Evolutionary conservation across 2,329 filamentous ascomycete genomes (phyloP), one percentile per base, ranked within the genome.

Genomic region (Fusarium dlaminii): DNA sequence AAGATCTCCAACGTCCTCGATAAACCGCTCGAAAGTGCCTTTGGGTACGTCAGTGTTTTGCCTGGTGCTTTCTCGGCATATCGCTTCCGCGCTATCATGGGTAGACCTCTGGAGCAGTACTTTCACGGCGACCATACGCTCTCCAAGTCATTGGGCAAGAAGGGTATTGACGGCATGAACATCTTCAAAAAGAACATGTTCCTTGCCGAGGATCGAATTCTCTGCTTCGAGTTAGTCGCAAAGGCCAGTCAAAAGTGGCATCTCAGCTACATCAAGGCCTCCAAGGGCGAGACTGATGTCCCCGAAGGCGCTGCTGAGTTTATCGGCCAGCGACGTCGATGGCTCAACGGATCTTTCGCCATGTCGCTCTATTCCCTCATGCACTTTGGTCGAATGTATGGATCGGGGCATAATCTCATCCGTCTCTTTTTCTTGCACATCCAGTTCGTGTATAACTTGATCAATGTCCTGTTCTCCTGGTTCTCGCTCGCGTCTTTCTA

Each of bases 171-270:
- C 37, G 75, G 75, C 15, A 77, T 77, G 75, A 77, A 77, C 10
- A 77, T 77, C 49, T 77, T 77, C 71, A 77, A 77, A 64, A 77
- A 77, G 73, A 77, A 77, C 64, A 77, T 77, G 75, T 77, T 77
- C 39, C 57, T 77, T 48, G 75, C 75, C 51, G 75, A 77, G 56
- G 75, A 77, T 30, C 65, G 75, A 39, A 77, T 77, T 43, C 75
- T 77, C 5, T 77, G 75, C 63, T 77, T 77, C 57, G 75, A 77
- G 49, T 62, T 77, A 10, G 75, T 77, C 24, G 75, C 75, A 11
- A 77, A 77, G 46, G 71, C 75, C 6, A 75, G 75, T 42, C 75
- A 77, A 59, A 77, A 77, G 34, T 77, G 75, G 75, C 75, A 77
- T 59, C 56, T 77, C n/a, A 77, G 63, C 52, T 77, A 77, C n/a